phyloP scores from a whole-genome alignment of 2,329 filamentous ascomycete species.

The Hypomyces perniciosus region DNA sequence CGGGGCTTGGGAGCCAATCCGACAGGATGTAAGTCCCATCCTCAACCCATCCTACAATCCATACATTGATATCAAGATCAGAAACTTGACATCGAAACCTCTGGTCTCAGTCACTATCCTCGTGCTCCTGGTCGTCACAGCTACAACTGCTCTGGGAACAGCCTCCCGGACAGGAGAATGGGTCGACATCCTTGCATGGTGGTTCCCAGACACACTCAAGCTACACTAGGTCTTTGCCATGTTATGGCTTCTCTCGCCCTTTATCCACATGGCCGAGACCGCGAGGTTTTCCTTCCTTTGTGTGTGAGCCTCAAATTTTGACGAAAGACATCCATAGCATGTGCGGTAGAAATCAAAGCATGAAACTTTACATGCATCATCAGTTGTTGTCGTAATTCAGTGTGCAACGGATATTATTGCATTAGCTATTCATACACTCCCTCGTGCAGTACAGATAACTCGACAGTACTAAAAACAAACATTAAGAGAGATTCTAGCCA shows the following conservation, averaged over 20 bases:
- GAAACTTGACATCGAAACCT: neutral
- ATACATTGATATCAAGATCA: neutral
- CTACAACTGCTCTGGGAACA: neutral
- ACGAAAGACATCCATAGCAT: too few species aligned
- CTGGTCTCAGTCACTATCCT: neutral
- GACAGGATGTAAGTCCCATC: constrained; percentile 15
- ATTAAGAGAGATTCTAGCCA: constrained; percentile 18
- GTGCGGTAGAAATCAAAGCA: too few species aligned
- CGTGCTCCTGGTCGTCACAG: neutral
- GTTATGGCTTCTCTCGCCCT: constrained; percentile 17
- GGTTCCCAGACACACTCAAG: constrained; percentile 16
- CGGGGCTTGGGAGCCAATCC: constrained; percentile 20
- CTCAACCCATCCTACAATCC: neutral
- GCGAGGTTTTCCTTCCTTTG: constrained; percentile 5
- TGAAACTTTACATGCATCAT: neutral
- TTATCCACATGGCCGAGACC: constrained; percentile 21
- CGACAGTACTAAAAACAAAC: constrained; percentile 20
- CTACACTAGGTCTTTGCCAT: constrained; percentile 13
- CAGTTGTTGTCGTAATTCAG: neutral
- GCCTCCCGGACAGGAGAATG: constrained; percentile 10
- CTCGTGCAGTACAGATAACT: constrained; percentile 7
- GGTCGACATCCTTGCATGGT: constrained; percentile 14
- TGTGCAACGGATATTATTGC: constrained; percentile 3
- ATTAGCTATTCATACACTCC: constrained; percentile 12
- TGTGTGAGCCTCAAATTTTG: neutral